Evolutionary conservation across 2,329 filamentous ascomycete genomes (phyloP).

Genomic region (Bipolaris bicolor): DNA sequence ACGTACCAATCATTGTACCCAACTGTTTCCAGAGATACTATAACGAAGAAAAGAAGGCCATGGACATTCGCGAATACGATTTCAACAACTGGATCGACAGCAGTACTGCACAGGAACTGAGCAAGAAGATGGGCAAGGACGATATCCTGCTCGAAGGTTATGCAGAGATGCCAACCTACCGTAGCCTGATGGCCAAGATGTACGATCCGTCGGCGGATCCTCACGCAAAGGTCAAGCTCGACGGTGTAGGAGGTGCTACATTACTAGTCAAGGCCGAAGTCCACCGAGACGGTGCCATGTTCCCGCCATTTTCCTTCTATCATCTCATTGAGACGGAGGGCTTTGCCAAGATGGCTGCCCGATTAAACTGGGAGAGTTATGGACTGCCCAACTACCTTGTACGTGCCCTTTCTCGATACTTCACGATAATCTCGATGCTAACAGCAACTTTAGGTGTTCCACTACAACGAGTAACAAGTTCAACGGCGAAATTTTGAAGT

Average conservation of each 20-base stretch:
- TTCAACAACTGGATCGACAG: constrained; percentile 98
- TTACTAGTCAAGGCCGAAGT: constrained; percentile 95
- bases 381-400: constrained; percentile 99
- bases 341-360: constrained; percentile 94
- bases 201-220: constrained; percentile 59
- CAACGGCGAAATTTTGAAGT: constrained; percentile 1
- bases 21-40: constrained; percentile 91
- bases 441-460: constrained; percentile 69
- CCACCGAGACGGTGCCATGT: constrained; percentile 97
- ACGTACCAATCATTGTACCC: constrained; percentile 90
- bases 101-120: constrained; percentile 75
- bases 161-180: constrained; percentile 88
- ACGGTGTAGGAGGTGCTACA: constrained; percentile 92
- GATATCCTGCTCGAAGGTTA: constrained; percentile 96
- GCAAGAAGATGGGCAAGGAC: constrained; percentile 80
- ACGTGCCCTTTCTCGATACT: constrained; percentile 41
- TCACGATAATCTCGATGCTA: neutral
- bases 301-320: constrained; percentile 94
- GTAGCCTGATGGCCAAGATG: constrained; percentile 89
- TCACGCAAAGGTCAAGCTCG: constrained; percentile 73
- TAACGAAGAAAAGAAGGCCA: constrained; percentile 71
- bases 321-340: constrained; percentile 97
- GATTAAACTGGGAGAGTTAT: constrained; percentile 82
- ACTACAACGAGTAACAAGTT: constrained; percentile 78
- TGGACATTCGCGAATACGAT: constrained; percentile 85